Conservation (phyloP, 495 filamentous ascomycete species). For the Oidiodendron maius region DNA sequence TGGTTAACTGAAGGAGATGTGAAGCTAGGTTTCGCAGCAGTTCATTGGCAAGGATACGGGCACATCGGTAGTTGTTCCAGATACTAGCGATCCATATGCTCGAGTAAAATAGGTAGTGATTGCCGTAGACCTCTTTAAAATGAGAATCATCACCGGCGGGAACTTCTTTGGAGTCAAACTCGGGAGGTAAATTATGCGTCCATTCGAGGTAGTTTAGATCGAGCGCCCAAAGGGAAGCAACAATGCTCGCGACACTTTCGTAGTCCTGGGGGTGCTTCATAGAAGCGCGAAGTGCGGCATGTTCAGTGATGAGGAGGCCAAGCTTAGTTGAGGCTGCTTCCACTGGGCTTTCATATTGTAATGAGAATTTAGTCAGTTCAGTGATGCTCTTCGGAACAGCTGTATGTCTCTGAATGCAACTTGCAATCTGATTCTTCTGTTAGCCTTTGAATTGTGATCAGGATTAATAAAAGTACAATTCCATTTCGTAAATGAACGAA, state of each 20-base stretch:
- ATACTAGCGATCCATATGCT: conserved; percentile 34
- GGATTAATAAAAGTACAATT: conserved; percentile 10
- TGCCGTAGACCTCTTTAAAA: conserved; percentile 15
- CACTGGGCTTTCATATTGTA: conserved; percentile 7
- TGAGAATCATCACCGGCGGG: neutral
- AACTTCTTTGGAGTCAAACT: conserved; percentile 9
- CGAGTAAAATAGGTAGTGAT: conserved; percentile 40
- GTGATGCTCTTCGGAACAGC: conserved; percentile 7
- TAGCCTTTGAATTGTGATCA: no score
- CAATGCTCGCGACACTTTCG: conserved; percentile 26
- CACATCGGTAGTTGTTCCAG: conserved; percentile 43
- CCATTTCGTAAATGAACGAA: conserved; percentile 38
- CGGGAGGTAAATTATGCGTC: conserved; percentile 30
- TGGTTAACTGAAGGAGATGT: conserved; percentile 14
- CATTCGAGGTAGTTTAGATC: conserved; percentile 37
- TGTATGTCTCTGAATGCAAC: conserved; percentile 11
- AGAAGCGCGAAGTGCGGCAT: conserved; percentile 11
- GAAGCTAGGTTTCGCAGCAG: conserved; percentile 19
- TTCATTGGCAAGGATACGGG: conserved; percentile 41
- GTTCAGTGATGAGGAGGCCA: conserved; percentile 3
- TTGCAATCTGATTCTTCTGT: conserved; percentile 8
- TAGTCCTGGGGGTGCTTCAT: conserved; percentile 18
- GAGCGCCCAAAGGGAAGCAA: conserved; percentile 32
- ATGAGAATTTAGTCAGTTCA: conserved; percentile 5
- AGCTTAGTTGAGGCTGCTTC: conserved; percentile 10